Evolutionary conservation across 345 rosid genomes (phyloP).

Genomic region (Laguncularia racemosa): DNA sequence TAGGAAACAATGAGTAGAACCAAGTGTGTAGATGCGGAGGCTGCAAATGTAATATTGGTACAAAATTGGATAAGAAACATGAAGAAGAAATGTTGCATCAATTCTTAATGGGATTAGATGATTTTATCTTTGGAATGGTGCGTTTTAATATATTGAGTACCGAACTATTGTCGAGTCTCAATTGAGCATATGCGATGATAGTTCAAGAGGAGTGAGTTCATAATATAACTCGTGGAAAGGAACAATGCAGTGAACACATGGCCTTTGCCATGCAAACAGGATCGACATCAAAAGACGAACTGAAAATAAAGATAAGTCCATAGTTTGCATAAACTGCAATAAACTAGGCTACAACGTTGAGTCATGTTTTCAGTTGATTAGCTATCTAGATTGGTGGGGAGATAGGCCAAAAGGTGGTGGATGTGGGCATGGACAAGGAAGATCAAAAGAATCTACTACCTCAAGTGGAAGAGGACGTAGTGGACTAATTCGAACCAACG

Average conservation of each 20-base stretch:
- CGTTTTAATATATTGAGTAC: conserved; percentile 1
- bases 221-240: no score
- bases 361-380: background rate
- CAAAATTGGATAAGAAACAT: background rate
- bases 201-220: background rate
- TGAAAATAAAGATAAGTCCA: no score
- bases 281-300: background rate
- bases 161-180: background rate
- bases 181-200: background rate
- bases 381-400: background rate
- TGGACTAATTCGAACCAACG: no score
- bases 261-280: background rate
- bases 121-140: background rate
- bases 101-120: conserved; percentile 9
- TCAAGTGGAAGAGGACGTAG: no score
- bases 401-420: background rate
- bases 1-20: no score
- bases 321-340: background rate
- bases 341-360: background rate
- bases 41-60: no score
- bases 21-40: no score
- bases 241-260: background rate
- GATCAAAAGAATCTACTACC: background rate
- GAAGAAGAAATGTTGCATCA: background rate
- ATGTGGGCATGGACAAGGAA: no score